Percentiles rank a stretch among this genome's conserved stretches.
Evolutionary conservation across 2,329 filamentous ascomycete species (phyloP).

Genomic region (Neospermospora avenae): DNA sequence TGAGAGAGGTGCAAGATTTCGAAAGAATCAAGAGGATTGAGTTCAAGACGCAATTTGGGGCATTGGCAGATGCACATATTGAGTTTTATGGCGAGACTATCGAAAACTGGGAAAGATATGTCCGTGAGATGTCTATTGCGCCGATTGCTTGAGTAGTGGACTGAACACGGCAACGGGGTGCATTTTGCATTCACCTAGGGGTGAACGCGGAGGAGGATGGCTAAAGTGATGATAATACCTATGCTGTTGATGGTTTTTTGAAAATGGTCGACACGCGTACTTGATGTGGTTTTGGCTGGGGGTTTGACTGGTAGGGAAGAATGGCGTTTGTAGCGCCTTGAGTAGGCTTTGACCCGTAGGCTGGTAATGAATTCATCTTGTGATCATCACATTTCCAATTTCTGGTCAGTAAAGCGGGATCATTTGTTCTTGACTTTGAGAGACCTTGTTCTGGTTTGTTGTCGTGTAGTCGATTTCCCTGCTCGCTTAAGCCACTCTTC

Average conservation of each 20-base stretch:
- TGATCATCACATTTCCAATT: not conserved
- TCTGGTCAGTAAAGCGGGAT: no score
- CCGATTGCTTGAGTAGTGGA: slow-evolving; percentile 24
- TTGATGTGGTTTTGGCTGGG: not conserved
- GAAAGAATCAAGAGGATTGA: slow-evolving; percentile 94
- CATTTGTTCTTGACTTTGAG: no score
- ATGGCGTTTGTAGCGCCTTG: not conserved
- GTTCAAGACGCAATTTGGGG: slow-evolving; percentile 83
- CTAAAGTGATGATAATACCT: slow-evolving; percentile 5
- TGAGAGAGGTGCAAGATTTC: slow-evolving; percentile 89
- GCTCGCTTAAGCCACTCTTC: no score
- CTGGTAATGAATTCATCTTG: not conserved
- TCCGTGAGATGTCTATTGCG: slow-evolving; percentile 65
- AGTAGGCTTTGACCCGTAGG: not conserved
- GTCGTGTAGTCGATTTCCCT: no score
- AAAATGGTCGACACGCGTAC: not conserved
- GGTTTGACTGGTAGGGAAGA: not conserved
- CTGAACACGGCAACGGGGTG: not conserved
- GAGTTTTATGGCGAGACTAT: slow-evolving; percentile 79
- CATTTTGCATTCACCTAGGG: not conserved
- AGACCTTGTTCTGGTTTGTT: no score
- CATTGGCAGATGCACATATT: slow-evolving; percentile 79
- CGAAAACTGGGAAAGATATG: slow-evolving; percentile 83
- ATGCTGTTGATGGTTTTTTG: slow-evolving; percentile 6
- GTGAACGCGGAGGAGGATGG: no score